phyloP scores from a whole-genome alignment of 2,329 filamentous ascomycete genomes.

The Neoarthrinium moseri region DNA sequence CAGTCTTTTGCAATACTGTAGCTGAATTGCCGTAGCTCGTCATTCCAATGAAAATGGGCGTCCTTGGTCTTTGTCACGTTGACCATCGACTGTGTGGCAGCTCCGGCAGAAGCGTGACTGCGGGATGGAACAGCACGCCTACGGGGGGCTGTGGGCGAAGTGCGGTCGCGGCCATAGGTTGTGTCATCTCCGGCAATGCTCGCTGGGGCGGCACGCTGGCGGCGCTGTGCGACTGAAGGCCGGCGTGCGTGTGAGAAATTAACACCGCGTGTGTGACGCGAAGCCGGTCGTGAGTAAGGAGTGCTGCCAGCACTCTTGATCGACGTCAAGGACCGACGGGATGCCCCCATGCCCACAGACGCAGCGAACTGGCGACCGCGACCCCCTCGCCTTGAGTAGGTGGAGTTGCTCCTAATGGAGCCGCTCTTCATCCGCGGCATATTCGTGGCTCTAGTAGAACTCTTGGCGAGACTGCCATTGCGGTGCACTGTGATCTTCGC shows the following conservation, averaged over 20 bases:
- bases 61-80: conserved; percentile 18
- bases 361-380: conserved; percentile 26
- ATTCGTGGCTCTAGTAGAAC: conserved; percentile 22
- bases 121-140: conserved; percentile 15
- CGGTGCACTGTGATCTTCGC: conserved; percentile 70
- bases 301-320: conserved; percentile 45
- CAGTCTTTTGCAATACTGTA: conserved; percentile 84
- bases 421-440: conserved; percentile 32
- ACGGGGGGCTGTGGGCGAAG: conserved; percentile 17
- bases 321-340: conserved; percentile 46
- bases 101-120: conserved; percentile 10
- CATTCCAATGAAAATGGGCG: conserved; percentile 46
- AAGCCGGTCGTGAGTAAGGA: conserved; percentile 38
- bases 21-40: conserved; percentile 82
- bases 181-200: conserved; percentile 28
- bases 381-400: conserved; percentile 19
- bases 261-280: conserved; percentile 51
- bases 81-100: conserved; percentile 21
- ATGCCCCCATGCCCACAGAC: conserved; percentile 28
- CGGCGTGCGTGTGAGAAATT: conserved; percentile 53
- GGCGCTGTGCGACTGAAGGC: conserved; percentile 19
- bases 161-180: conserved; percentile 21
- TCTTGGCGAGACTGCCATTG: conserved; percentile 32
- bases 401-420: conserved; percentile 31
- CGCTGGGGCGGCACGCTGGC: conserved; percentile 13